Evolutionary conservation across 495 filamentous ascomycete species (phyloP), one percentile per base, ranked within the genome.

Genomic region (Xylaria nigripes): DNA sequence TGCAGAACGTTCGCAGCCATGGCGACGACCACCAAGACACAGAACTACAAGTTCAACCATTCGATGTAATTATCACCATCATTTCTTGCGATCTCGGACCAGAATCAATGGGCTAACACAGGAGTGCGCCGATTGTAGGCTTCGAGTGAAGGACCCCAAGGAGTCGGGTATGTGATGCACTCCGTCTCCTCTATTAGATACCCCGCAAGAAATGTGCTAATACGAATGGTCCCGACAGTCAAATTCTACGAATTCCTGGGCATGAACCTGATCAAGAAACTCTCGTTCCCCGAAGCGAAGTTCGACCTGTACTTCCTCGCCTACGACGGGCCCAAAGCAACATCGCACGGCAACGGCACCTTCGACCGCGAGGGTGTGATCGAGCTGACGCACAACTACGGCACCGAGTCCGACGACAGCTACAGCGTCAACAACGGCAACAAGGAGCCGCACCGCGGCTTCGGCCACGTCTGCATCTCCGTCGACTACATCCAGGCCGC

Each of bases 321-420:
- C 43, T 90, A 86, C 72, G 84, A 91, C 69, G 72, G 73, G 2
- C 76, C 86, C 4, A 68, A 72, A 19, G 81, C 87, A 22, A 68
- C 73, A 30, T 86, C 83, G 3, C 67, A 65, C 29, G 84, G 79
- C 55, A 78, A 77, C 58, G 78, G 78, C 62, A 85, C 84, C 70
- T 89, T 84, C 51, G 88, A 94, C 70, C 87, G 92, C 49, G 84
- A 96, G 62, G 92, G 87, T 29, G 74, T 96, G 19, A 80, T 98
- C 59, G 93, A 98, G 67, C 82, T 98, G 54, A 95, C 89, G 51
- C 93, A 98, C 78, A 96, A 96, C 77, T 87, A 96, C 70, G 93
- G 93, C 63, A 96, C 90, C 15, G 93, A 97, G 71, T 77, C 77
- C 54, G 88, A 97, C 67, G 81, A 86, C 18, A 75, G 82, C 65